phyloP scores from a whole-genome alignment of 2,329 filamentous ascomycete genomes.

The Hypoxylon sp. region DNA sequence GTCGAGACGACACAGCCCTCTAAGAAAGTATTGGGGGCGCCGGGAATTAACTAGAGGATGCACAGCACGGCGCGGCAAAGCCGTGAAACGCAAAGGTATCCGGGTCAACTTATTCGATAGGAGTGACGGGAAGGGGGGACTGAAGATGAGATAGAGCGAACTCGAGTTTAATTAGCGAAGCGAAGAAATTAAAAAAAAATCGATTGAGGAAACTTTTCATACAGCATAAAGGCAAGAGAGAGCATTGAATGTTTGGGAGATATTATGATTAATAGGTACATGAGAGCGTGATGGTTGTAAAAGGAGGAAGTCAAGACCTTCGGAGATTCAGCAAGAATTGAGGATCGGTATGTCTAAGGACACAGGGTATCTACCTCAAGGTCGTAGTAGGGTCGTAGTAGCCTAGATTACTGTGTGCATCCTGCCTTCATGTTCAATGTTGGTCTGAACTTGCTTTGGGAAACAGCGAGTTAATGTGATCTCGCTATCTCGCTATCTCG shows the following conservation, averaged over 20 bases:
- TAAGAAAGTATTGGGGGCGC: conserved; percentile 11
- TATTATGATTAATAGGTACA: conserved; percentile 24
- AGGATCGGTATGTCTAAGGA: conserved; percentile 12
- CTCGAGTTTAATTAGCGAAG: conserved; percentile 17
- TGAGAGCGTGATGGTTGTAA: conserved; percentile 18
- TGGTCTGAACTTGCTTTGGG: conserved; percentile 24
- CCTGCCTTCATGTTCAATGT: conserved; percentile 23
- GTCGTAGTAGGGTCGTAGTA: conserved; percentile 19
- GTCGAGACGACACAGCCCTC: not conserved
- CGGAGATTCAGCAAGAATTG: conserved; percentile 25
- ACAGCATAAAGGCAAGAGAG: conserved; percentile 25
- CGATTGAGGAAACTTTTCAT: conserved; percentile 14
- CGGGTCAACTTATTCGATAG: conserved; percentile 11
- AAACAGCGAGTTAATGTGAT: conserved; percentile 27
- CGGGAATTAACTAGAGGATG: conserved; percentile 26
- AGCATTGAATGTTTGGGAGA: conserved; percentile 21
- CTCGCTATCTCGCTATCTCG: conserved; percentile 21
- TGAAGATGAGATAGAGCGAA: conserved; percentile 13
- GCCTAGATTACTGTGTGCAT: conserved; percentile 19
- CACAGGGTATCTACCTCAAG: conserved; percentile 1
- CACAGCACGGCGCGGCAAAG: conserved; percentile 29
- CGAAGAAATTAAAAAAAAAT: conserved; percentile 12
- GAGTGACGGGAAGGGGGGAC: not conserved
- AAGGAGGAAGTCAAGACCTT: conserved; percentile 33
- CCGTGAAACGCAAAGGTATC: conserved; percentile 30